A percentile compares a stretch with the other conserved stretches of the same genome.
Evolutionary conservation across 306 rosid species (phyloP).

Genomic region (Lotus japonicus): DNA sequence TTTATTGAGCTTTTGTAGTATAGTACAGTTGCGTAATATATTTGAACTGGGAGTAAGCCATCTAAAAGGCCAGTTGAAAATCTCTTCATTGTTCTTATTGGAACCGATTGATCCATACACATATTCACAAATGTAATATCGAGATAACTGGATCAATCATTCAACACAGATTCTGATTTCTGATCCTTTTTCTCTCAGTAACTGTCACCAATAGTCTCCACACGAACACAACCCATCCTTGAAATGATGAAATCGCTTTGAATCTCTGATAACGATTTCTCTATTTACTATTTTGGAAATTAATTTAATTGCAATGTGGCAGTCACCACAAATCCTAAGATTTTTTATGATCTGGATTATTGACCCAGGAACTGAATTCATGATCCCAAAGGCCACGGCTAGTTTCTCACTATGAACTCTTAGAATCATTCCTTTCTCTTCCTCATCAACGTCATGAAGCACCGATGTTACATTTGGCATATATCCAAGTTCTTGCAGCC

Average conservation of each 20-base stretch:
- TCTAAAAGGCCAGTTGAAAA: slow-evolving; percentile 3
- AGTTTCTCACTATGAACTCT: slow-evolving; percentile 86
- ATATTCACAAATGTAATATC: background rate
- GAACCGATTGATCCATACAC: slow-evolving; percentile 18
- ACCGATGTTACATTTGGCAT: slow-evolving; percentile 53
- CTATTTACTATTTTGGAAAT: slow-evolving; percentile 48
- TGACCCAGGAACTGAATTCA: slow-evolving; percentile 58
- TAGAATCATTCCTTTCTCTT: slow-evolving; percentile 61
- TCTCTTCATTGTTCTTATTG: background rate
- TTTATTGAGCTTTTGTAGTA: background rate
- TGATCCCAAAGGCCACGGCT: slow-evolving; percentile 68
- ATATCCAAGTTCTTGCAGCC: slow-evolving; percentile 64
- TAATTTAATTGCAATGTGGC: slow-evolving; percentile 58
- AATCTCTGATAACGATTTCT: slow-evolving; percentile 65
- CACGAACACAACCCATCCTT: slow-evolving; percentile 63
- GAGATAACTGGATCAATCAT: background rate
- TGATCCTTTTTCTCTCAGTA: too few relatives aligned
- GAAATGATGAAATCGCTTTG: slow-evolving; percentile 78
- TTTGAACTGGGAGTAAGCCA: slow-evolving; percentile 12
- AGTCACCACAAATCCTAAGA: slow-evolving; percentile 69
- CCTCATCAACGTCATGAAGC: slow-evolving; percentile 73
- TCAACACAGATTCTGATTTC: too few relatives aligned
- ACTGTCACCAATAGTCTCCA: slow-evolving; percentile 60
- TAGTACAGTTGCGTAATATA: background rate
- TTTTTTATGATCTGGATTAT: slow-evolving; percentile 61